Evolutionary conservation across 2,329 filamentous ascomycete genomes (phyloP).

Genomic region (Diplodia intermedia): DNA sequence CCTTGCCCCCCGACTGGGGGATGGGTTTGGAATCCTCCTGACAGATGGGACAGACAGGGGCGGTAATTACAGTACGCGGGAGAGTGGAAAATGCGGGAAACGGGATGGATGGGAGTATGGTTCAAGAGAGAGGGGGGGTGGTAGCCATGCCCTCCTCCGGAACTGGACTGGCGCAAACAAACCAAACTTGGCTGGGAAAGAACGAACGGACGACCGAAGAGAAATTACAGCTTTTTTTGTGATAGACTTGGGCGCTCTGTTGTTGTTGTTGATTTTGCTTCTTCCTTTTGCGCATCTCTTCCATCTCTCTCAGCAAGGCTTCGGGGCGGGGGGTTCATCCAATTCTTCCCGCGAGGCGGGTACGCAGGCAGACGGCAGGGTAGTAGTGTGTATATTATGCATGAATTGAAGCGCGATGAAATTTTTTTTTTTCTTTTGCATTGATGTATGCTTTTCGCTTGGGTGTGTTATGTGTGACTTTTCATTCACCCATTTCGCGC

Average conservation of each 20-base stretch:
- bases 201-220: neutral
- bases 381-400: conserved; percentile 18
- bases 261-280: too few relatives aligned
- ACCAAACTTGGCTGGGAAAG: neutral
- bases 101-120: neutral
- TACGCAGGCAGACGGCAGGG: neutral
- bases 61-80: neutral
- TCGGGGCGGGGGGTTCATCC: neutral
- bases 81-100: neutral
- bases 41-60: neutral
- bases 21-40: neutral
- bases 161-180: too few relatives aligned
- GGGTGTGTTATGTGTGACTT: too few relatives aligned
- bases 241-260: conserved; percentile 12
- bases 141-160: too few relatives aligned
- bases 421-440: neutral
- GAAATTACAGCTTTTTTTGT: conserved; percentile 4
- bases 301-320: neutral
- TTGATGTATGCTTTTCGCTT: neutral
- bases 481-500: too few relatives aligned
- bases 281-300: neutral
- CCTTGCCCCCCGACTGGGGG: too few relatives aligned
- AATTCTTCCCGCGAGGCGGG: neutral
- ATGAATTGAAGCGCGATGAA: conserved; percentile 24
- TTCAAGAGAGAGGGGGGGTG: too few relatives aligned